These are phyloP conservation scores for Starmerella potacharoeniae DNA, from an alignment of 805 yeast genomes.

Conservation along the genomic window DNA sequence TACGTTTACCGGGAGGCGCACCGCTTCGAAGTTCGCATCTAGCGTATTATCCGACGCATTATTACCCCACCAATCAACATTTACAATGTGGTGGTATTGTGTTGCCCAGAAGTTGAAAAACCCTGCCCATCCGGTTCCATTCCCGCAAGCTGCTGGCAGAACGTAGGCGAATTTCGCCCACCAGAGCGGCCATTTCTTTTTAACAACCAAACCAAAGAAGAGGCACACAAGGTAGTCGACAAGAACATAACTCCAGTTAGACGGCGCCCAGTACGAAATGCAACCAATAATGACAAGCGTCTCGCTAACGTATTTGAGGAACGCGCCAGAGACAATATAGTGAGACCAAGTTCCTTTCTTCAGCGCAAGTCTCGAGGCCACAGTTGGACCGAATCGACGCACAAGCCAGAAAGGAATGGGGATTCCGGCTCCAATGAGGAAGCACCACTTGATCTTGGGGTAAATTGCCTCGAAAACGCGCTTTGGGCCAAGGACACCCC, in stretches of 20 bases:
- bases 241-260: slow-evolving; percentile 35
- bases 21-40: neutral
- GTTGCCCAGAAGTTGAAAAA: slow-evolving; percentile 36
- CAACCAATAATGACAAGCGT: slow-evolving; percentile 13
- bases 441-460: slow-evolving; percentile 51
- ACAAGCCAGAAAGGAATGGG: slow-evolving; percentile 18
- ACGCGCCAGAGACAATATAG: slow-evolving; percentile 15
- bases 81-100: slow-evolving; percentile 24
- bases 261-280: slow-evolving; percentile 32
- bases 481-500: slow-evolving; percentile 39
- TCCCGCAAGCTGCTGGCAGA: slow-evolving; percentile 37
- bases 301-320: slow-evolving; percentile 8
- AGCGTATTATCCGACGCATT: slow-evolving; percentile 2
- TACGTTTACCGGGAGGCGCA: neutral
- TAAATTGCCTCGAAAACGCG: slow-evolving; percentile 35
- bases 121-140: slow-evolving; percentile 41
- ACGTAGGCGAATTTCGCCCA: slow-evolving; percentile 45
- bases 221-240: slow-evolving; percentile 32
- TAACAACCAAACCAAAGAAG: slow-evolving; percentile 36
- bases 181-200: slow-evolving; percentile 36
- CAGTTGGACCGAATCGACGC: slow-evolving; percentile 1
- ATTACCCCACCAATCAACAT: slow-evolving; percentile 42
- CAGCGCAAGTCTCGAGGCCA: neutral
- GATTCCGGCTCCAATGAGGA: slow-evolving; percentile 41
- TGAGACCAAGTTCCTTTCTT: slow-evolving; percentile 12